phyloP scores from a whole-genome alignment of 2,329 filamentous ascomycete species.

The Epichloe sp. region DNA sequence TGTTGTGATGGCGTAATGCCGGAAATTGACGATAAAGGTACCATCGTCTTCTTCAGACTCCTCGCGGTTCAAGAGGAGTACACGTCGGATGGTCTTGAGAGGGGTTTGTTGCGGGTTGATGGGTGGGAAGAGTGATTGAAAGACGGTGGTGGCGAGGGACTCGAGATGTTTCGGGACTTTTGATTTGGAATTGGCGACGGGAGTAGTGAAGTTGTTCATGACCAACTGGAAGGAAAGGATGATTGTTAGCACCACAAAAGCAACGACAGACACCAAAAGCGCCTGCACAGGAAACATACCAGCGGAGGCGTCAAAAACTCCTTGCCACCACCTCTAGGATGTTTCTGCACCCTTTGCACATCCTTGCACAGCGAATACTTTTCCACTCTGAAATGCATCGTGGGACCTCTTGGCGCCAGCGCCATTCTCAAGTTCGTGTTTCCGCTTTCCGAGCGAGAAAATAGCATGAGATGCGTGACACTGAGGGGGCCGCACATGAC shows the following conservation, averaged over 20 bases:
- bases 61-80: constrained; percentile 82
- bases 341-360: constrained; percentile 69
- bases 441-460: constrained; percentile 77
- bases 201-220: constrained; percentile 90
- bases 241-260: background rate
- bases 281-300: constrained; percentile 28
- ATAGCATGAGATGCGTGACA: constrained; percentile 83
- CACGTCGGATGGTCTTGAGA: constrained; percentile 80
- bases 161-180: constrained; percentile 90
- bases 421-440: constrained; percentile 88
- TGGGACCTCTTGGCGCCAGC: constrained; percentile 79
- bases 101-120: constrained; percentile 88
- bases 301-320: constrained; percentile 79
- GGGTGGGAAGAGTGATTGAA: constrained; percentile 89
- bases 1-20: constrained; percentile 93
- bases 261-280: background rate
- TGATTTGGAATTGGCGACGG: constrained; percentile 44
- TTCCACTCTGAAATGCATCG: constrained; percentile 85
- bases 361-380: constrained; percentile 92
- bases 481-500: constrained; percentile 92
- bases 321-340: constrained; percentile 69
- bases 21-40: constrained; percentile 70
- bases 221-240: constrained; percentile 47
- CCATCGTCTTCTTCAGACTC: constrained; percentile 43
- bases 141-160: constrained; percentile 81